Percentiles rank a stretch among this genome's conserved stretches.
Conservation (phyloP, 768 basidiomycete genomes). For the Psilocybe sp. region DNA sequence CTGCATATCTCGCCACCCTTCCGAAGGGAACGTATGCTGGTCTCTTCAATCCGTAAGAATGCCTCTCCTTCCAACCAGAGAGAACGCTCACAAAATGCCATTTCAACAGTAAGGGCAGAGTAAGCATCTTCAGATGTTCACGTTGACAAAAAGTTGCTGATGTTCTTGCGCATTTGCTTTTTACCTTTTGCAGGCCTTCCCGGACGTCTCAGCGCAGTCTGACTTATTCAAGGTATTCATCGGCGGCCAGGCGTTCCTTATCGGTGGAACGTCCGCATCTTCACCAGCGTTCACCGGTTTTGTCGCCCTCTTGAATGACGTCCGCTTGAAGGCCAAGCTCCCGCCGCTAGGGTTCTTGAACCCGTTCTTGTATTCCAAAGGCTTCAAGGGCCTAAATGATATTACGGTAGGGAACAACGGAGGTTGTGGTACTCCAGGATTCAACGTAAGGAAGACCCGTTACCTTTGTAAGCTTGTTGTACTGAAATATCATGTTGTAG, state of each 20-base stretch:
- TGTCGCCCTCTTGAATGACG: slow-evolving; percentile 62
- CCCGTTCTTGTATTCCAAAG: slow-evolving; percentile 52
- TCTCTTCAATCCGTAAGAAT: slow-evolving; percentile 54
- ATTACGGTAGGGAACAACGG: slow-evolving; percentile 52
- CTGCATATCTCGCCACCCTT: slow-evolving; percentile 41
- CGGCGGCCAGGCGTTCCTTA: slow-evolving; percentile 28
- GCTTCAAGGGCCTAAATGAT: slow-evolving; percentile 45
- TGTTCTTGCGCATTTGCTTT: not conserved
- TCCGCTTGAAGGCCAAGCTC: slow-evolving; percentile 40
- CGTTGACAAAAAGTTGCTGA: too few relatives aligned
- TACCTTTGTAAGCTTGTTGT: not conserved
- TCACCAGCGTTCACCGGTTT: slow-evolving; percentile 61
- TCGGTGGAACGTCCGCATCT: slow-evolving; percentile 63
- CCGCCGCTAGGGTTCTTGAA: slow-evolving; percentile 61
- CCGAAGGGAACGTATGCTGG: slow-evolving; percentile 50
- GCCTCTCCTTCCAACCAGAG: not conserved
- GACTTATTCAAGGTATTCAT: slow-evolving; percentile 45
- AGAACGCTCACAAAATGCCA: not conserved
- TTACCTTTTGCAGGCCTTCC: slow-evolving; percentile 39
- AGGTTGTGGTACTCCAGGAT: slow-evolving; percentile 59
- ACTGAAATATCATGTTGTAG: slow-evolving; percentile 14
- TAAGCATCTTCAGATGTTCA: slow-evolving; percentile 23
- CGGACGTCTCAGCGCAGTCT: slow-evolving; percentile 64
- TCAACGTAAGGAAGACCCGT: slow-evolving; percentile 41
- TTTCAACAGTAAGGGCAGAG: slow-evolving; percentile 44